These are phyloP conservation scores for Acidomyces sp. DNA, from an alignment of 495 filamentous ascomycete genomes.

Conservation along the genomic window DNA sequence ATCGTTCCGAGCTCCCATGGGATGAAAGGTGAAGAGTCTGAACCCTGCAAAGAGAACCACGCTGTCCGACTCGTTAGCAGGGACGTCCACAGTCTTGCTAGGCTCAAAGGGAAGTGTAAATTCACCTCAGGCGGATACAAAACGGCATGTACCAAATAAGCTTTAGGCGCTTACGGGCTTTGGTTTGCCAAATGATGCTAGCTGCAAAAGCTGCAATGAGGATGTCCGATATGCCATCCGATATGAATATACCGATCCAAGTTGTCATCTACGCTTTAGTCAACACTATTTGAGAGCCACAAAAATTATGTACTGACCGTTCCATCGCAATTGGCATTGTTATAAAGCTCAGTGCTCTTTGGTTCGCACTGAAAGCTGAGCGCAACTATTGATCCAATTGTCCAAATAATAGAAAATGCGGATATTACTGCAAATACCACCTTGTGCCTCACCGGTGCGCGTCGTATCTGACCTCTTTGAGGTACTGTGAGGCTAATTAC, in stretches of 20 bases:
- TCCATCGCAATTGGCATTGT: neutral
- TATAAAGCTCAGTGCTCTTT: too few relatives aligned
- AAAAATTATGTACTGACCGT: too few relatives aligned
- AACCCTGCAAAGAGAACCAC: neutral
- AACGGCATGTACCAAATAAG: constrained; percentile 2
- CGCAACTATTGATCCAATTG: neutral
- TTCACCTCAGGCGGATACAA: neutral
- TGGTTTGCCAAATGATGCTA: constrained; percentile 3
- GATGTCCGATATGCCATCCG: constrained; percentile 2
- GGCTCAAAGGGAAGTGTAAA: neutral
- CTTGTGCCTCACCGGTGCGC: neutral
- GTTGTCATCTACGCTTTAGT: constrained; percentile 3
- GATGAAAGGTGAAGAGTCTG: neutral
- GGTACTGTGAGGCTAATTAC: constrained; percentile 1
- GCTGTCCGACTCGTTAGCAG: neutral
- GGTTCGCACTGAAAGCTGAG: neutral
- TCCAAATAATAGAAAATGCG: neutral
- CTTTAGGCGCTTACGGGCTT: neutral
- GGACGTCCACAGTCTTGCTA: neutral
- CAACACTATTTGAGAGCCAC: too few relatives aligned
- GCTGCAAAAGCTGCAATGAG: constrained; percentile 1
- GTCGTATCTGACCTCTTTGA: neutral
- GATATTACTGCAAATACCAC: neutral
- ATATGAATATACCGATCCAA: constrained; percentile 5
- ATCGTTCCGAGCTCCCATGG: neutral